phyloP scores from a whole-genome alignment of 2,329 filamentous ascomycete species.

The Ophiostoma piceae region DNA sequence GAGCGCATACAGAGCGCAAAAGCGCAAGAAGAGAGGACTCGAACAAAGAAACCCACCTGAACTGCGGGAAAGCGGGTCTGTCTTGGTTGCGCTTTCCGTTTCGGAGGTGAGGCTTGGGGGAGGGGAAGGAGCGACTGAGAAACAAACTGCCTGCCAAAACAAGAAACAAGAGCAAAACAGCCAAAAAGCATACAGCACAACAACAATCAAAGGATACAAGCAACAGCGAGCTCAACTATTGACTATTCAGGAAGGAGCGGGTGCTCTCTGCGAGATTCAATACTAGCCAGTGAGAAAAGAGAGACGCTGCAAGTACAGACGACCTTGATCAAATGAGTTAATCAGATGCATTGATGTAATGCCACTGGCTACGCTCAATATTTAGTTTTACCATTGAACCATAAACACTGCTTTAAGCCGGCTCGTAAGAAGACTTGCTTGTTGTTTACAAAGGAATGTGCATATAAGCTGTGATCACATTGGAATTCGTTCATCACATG shows the following conservation, averaged over 20 bases:
- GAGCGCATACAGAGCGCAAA: slow-evolving; percentile 8
- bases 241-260: background rate
- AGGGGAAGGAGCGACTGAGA: background rate
- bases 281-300: background rate
- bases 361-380: no score
- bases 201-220: background rate
- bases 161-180: slow-evolving; percentile 4
- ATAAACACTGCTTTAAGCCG: no score
- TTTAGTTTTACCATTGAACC: no score
- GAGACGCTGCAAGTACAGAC: background rate
- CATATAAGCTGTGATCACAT: no score
- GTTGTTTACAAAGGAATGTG: no score
- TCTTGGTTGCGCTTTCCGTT: slow-evolving; percentile 20
- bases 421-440: no score
- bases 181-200: background rate
- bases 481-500: background rate
- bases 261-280: background rate
- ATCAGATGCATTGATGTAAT: no score
- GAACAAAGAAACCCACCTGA: slow-evolving; percentile 16
- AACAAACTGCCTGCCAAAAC: background rate
- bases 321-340: no score
- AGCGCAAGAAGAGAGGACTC: slow-evolving; percentile 13
- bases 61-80: slow-evolving; percentile 28
- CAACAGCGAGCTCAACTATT: background rate
- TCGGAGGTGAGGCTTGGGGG: slow-evolving; percentile 22